Evolutionary conservation across 139 green algal genomes (phyloP).

Genomic region (Eudorina sp.): DNA sequence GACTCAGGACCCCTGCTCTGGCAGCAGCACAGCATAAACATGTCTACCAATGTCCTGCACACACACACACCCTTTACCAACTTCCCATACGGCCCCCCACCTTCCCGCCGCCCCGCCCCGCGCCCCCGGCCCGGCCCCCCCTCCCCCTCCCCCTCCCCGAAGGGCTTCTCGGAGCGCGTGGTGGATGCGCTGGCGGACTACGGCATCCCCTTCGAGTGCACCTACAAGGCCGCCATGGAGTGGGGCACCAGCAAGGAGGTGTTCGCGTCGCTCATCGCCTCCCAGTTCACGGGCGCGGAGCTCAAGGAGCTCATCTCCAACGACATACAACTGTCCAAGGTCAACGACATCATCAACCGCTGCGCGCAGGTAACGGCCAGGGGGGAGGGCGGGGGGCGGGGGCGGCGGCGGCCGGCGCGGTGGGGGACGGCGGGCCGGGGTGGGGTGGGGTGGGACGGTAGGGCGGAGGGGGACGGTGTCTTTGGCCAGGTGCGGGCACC

Average conservation of each 20-base stretch:
- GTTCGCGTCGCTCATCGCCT: conserved; percentile 37
- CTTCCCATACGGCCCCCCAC: no score
- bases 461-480: no score
- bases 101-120: no score
- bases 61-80: no score
- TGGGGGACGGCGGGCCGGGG: no score
- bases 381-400: no score
- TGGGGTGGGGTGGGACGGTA: no score
- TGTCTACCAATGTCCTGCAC: no score
- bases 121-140: background rate
- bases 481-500: no score
- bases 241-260: conserved; percentile 7
- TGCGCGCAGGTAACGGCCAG: conserved; percentile 30
- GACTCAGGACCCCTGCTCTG: no score
- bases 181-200: conserved; percentile 43
- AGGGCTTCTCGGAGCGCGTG: conserved; percentile 33
- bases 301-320: conserved; percentile 40
- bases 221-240: conserved; percentile 38
- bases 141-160: background rate
- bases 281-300: conserved; percentile 40
- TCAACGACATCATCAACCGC: background rate
- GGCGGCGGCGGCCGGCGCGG: no score
- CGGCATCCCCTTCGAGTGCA: conserved; percentile 49
- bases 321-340: conserved; percentile 1
- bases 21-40: no score